Base-by-base conservation (phyloP, 495 filamentous ascomycete genomes). In the Aspergillus taichungensis region DNA sequence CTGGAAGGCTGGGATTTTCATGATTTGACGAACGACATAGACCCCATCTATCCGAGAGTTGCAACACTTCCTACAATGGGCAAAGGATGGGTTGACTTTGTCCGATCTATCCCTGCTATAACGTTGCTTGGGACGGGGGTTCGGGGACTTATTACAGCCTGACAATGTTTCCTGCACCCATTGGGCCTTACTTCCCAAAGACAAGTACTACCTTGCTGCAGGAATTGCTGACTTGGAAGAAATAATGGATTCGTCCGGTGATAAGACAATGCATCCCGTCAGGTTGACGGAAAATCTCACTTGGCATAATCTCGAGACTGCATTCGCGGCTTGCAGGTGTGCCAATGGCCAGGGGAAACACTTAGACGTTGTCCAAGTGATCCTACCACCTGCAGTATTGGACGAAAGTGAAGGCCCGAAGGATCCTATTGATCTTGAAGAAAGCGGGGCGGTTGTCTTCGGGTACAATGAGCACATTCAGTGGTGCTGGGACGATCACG, bases 1-100 rank as follows among this genome's bases (percentile, higher is more conserved):
- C 47, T 65, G 1, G 60, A 65, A 46, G 60, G 62, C 6, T 65
- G 52, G 50, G 58, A 63, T 29, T 66, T 64, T 42, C 51, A 43
- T 13, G 59, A 67, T 31, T 24, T 66, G 6, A 59, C 53, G 1
- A 46, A 37, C 0, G 39, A 47, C 29, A n/a, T 37, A 8, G 53
- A 60, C 40, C 62, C 49, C 6, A 6, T 58, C 11, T 40, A 34
- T 29, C 58, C 61, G 6, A 47, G 58, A 3, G 51, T 57, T 6
- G 44, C 52, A 6, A 53, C 37, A 0, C 43, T 66, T 0, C 6
- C 46, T 14, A 1, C 50, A 30, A 32, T 31, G 13, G 59, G 57
- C 2, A 36, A 41, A 13, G 55, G 45, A 1, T 68, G 65, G 65
- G 48, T 56, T 8, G 55, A 58, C n/a, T 54, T 63, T 32, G 41